Conservation (phyloP, 257 asterid genomes). For the Datura wrightii region DNA sequence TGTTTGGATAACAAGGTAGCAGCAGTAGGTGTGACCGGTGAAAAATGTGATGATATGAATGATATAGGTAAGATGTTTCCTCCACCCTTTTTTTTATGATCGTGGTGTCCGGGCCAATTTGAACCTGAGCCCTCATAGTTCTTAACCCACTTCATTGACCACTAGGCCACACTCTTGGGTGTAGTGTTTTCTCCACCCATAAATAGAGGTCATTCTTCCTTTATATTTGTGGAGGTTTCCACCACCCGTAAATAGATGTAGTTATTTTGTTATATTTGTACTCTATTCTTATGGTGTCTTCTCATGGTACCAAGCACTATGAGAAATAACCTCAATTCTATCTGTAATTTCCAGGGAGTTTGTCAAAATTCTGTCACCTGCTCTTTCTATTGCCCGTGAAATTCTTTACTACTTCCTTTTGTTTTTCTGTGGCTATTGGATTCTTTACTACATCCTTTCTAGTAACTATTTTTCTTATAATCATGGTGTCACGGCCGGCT, state of each 20-base stretch:
- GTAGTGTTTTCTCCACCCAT: not conserved
- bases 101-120: too few relatives aligned
- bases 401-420: not conserved
- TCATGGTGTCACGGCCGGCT: not conserved
- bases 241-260: not conserved
- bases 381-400: not conserved
- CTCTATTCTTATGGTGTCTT: not conserved
- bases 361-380: slow-evolving; percentile 14
- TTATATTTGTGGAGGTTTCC: slow-evolving; percentile 1
- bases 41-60: not conserved
- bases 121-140: too few relatives aligned
- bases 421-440: not conserved
- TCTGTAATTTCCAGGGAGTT: slow-evolving; percentile 7
- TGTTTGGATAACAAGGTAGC: not conserved
- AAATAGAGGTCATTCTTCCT: slow-evolving; percentile 25
- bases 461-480: slow-evolving; percentile 3
- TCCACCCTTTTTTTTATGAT: too few relatives aligned
- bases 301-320: slow-evolving; percentile 24
- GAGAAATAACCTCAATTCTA: not conserved
- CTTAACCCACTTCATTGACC: too few relatives aligned
- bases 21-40: not conserved
- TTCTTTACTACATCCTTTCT: slow-evolving; percentile 1
- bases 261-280: not conserved
- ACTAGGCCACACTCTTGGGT: too few relatives aligned
- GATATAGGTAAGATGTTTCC: not conserved